Percentiles rank a stretch among this genome's conserved stretches.
Conservation (phyloP, 2,329 filamentous ascomycete species). For the Canariomyces notabilis region DNA sequence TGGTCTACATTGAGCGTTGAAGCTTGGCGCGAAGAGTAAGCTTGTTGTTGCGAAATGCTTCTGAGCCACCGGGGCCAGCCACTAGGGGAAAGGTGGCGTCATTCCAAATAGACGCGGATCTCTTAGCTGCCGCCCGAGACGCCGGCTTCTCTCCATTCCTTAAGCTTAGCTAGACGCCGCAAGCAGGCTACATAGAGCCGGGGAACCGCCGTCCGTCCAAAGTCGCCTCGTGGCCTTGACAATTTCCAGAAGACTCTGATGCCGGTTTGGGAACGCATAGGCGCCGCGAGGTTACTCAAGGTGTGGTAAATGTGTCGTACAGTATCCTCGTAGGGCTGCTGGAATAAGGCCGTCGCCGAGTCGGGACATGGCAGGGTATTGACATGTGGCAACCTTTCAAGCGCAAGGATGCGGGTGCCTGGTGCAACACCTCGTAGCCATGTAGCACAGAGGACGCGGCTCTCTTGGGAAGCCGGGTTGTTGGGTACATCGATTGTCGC, state of each 20-base stretch:
- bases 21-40: too few relatives aligned
- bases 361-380: not conserved
- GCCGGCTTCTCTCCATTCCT: not conserved
- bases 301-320: not conserved
- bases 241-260: not conserved
- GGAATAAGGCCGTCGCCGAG: not conserved
- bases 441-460: not conserved
- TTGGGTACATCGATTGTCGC: too few relatives aligned
- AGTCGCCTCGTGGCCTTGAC: too few relatives aligned
- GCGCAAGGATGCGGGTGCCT: not conserved
- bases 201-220: too few relatives aligned
- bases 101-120: not conserved
- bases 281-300: conserved; percentile 12
- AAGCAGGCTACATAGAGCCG: not conserved
- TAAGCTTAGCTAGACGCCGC: not conserved
- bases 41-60: too few relatives aligned
- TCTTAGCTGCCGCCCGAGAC: not conserved
- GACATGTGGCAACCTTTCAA: not conserved
- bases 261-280: conserved; percentile 7
- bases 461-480: too few relatives aligned
- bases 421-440: not conserved
- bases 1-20: too few relatives aligned
- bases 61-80: not conserved
- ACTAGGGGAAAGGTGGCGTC: not conserved
- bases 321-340: not conserved